Evolutionary conservation across 2,329 filamentous ascomycete genomes (phyloP).

Genomic region (Diaporthe vaccinii): DNA sequence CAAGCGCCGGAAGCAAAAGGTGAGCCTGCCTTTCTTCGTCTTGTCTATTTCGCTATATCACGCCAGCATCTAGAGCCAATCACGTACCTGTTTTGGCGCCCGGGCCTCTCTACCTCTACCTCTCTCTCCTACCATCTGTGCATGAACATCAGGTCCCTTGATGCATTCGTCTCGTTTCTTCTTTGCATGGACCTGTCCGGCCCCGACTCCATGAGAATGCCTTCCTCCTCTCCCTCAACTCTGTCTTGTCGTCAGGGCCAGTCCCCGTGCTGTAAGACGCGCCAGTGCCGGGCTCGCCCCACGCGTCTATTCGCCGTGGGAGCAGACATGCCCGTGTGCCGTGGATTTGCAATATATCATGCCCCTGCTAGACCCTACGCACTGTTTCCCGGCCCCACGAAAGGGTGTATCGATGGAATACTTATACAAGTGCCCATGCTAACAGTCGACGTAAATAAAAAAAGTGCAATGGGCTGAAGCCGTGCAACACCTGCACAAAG

Average conservation of each 20-base stretch:
- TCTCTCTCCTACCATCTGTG: not conserved
- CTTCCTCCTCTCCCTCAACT: not conserved
- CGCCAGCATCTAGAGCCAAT: not conserved
- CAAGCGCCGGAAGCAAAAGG: conserved; percentile 77
- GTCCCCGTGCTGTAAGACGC: conserved; percentile 3
- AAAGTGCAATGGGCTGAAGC: conserved; percentile 71
- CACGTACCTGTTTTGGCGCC: not conserved
- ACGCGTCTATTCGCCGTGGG: not conserved
- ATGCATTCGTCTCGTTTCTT: not conserved
- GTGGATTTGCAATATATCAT: not conserved
- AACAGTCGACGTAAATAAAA: conserved; percentile 32
- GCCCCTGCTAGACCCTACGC: not conserved
- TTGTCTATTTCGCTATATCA: not conserved
- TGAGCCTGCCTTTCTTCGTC: conserved; percentile 51
- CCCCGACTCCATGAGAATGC: not conserved
- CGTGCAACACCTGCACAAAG: conserved; percentile 71
- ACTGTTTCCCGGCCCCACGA: not conserved
- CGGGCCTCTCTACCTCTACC: not conserved
- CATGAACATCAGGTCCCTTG: not conserved
- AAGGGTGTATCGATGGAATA: not conserved
- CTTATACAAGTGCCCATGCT: not conserved
- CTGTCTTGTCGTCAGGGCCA: not conserved
- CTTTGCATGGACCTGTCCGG: not conserved
- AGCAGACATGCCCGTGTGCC: not conserved
- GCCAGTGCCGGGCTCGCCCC: not conserved